Conservation (phyloP, 208 protist species). For the Naegleria lovaniensis region DNA sequence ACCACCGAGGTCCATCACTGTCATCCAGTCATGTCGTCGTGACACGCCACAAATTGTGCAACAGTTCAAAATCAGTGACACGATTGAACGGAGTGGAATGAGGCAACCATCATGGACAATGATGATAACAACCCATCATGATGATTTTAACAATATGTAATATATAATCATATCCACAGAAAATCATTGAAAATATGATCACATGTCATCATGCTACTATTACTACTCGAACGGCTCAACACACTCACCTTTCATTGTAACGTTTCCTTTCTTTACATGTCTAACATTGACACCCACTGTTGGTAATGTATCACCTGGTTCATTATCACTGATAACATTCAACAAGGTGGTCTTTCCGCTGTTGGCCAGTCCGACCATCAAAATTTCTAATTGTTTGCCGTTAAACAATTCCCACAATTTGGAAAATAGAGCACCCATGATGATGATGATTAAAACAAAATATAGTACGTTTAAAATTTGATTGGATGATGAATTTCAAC, state of each 20-base stretch:
- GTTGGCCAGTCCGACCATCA: conserved; percentile 65
- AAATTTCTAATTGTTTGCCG: conserved; percentile 61
- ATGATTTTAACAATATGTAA: too few relatives aligned
- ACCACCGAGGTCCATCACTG: conserved; percentile 64
- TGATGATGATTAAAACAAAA: neutral
- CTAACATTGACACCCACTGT: conserved; percentile 71
- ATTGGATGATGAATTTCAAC: too few relatives aligned
- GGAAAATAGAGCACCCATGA: conserved; percentile 55
- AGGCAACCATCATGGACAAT: too few relatives aligned
- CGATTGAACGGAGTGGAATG: too few relatives aligned
- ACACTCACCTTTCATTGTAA: conserved; percentile 53
- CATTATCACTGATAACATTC: conserved; percentile 60
- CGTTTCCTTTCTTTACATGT: conserved; percentile 61
- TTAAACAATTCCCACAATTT: conserved; percentile 54
- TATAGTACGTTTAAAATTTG: too few relatives aligned
- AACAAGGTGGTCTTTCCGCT: conserved; percentile 70
- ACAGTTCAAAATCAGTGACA: neutral
- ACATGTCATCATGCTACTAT: neutral
- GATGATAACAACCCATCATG: too few relatives aligned
- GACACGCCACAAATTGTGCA: neutral
- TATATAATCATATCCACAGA: too few relatives aligned
- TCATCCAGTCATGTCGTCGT: neutral
- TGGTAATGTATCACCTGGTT: conserved; percentile 61
- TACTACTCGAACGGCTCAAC: neutral
- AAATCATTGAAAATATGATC: too few relatives aligned